Conservation (phyloP, 805 yeast species). For the Metschnikowia henanensis region DNA sequence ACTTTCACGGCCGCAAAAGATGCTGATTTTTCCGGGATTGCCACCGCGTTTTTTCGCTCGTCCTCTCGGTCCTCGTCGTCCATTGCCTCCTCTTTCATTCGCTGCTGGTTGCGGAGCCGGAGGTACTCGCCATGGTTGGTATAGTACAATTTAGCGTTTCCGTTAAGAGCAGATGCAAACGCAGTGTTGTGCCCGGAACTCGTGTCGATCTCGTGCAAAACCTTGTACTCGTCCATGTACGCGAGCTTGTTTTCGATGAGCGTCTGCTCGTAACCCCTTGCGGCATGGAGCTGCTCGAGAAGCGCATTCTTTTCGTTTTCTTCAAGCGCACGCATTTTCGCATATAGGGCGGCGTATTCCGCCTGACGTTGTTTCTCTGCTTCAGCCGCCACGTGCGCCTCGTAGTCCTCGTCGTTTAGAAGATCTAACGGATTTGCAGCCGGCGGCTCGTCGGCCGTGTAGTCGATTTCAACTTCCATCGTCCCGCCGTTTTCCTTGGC, state of each 20-base stretch:
- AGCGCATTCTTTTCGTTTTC: slow-evolving; percentile 23
- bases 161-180: slow-evolving; percentile 5
- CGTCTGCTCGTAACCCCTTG: slow-evolving; percentile 35
- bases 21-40: background rate
- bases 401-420: slow-evolving; percentile 26
- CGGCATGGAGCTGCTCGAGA: slow-evolving; percentile 21
- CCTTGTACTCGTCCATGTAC: slow-evolving; percentile 33
- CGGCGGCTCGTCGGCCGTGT: slow-evolving; percentile 11
- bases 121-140: slow-evolving; percentile 45
- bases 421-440: slow-evolving; percentile 7
- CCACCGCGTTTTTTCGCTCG: slow-evolving; percentile 17
- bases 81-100: slow-evolving; percentile 41
- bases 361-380: slow-evolving; percentile 21
- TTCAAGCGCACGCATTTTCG: slow-evolving; percentile 13
- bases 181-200: background rate
- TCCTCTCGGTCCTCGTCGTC: slow-evolving; percentile 45
- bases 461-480: slow-evolving; percentile 15
- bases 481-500: slow-evolving; percentile 17
- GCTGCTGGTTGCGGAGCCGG: slow-evolving; percentile 35
- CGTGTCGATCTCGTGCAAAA: slow-evolving; percentile 23
- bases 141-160: slow-evolving; percentile 31
- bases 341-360: slow-evolving; percentile 17
- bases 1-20: background rate
- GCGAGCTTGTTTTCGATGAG: slow-evolving; percentile 38
- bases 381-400: slow-evolving; percentile 20